Percentiles rank a stretch among this genome's conserved stretches.
phyloP scores from a whole-genome alignment of 2,329 filamentous ascomycete genomes.

The Kalaharituber pfeilii region DNA sequence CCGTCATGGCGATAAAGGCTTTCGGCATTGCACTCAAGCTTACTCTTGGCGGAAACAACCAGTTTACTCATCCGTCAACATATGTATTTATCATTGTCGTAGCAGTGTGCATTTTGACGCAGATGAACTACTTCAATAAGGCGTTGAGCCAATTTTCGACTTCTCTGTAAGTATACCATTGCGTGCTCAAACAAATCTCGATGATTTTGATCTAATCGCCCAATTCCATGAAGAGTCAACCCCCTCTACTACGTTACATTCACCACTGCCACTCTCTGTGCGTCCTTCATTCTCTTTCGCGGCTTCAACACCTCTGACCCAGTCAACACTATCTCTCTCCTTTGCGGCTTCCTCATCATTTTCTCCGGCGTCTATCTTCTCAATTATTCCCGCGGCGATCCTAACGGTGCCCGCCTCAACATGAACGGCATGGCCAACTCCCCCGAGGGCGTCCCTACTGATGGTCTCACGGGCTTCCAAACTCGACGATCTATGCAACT shows the following conservation, averaged over 20 bases:
- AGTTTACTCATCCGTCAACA: conserved; percentile 85
- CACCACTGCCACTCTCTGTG: conserved; percentile 49
- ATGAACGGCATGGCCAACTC: conserved; percentile 36
- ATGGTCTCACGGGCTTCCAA: conserved; percentile 74
- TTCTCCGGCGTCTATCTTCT: conserved; percentile 54
- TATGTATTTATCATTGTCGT: conserved; percentile 96
- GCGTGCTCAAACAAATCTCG: too few relatives aligned
- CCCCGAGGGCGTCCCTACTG: conserved; percentile 69
- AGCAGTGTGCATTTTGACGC: conserved; percentile 80
- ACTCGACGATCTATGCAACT: conserved; percentile 89
- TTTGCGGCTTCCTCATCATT: conserved; percentile 53
- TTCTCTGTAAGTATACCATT: conserved; percentile 75
- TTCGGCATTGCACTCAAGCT: conserved; percentile 96
- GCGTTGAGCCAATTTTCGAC: conserved; percentile 91
- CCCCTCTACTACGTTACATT: conserved; percentile 66
- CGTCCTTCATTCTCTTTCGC: conserved; percentile 53
- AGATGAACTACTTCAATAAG: conserved; percentile 99
- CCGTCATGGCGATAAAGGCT: conserved; percentile 97
- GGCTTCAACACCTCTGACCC: conserved; percentile 53
- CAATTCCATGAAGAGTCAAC: conserved; percentile 49
- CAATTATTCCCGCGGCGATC: conserved; percentile 77
- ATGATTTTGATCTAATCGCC: too few relatives aligned
- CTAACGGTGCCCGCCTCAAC: conserved; percentile 48
- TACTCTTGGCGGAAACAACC: conserved; percentile 81
- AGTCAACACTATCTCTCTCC: conserved; percentile 57